Base-by-base conservation (phyloP, 768 basidiomycete species). In the Gloeophyllum trabeum region DNA sequence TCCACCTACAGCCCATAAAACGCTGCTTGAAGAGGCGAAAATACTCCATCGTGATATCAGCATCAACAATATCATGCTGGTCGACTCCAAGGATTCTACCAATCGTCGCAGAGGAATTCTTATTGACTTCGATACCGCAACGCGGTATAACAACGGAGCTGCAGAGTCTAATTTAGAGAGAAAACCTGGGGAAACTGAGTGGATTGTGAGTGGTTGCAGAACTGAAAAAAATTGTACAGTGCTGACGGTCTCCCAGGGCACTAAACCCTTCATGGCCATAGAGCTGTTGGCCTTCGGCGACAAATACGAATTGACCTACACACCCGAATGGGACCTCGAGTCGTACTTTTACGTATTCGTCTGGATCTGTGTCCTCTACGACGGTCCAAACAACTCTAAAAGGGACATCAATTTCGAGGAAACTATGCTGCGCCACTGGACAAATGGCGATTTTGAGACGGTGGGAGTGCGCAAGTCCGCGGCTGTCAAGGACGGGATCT, bases 41-140 rank as follows among this genome's bases (percentile, higher is more conserved):
- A 21, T 37, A 7, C 20, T 37, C 10, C 36, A 37, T 21, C 36
- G 36, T 19, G 36, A 37, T 21, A 37, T 37, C 36, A 37, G 36
- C 20, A 7, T 13, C 36, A 7, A 21, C 13, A 37, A 37, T 19
- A 37, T 37, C 20, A 10, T 37, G 36, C 10, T 37, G 10, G 7
- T 10, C 12, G 36, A 37, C 7, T 13, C 7, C 20, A 10, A 12
- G 20, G 20, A 37, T 7, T 10, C 20, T 10, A 21, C 13, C 20
- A 7, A 7, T 6, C 10, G 13, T 10, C 12, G 10, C 10, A 10
- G 36, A 6, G 36, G 36, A 7, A 12, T 10, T 7, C 36, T 37
- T 7, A 13, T 37, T 21, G 36, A 37, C 20, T 37, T 37, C 20
- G 36, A 37, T 37, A 10, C 10, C 20, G 10, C 36, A 37, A 37